Percentiles rank a stretch among this genome's conserved stretches.
Conservation (phyloP, 2,329 filamentous ascomycete species). For the Fusarium cyanostomum region DNA sequence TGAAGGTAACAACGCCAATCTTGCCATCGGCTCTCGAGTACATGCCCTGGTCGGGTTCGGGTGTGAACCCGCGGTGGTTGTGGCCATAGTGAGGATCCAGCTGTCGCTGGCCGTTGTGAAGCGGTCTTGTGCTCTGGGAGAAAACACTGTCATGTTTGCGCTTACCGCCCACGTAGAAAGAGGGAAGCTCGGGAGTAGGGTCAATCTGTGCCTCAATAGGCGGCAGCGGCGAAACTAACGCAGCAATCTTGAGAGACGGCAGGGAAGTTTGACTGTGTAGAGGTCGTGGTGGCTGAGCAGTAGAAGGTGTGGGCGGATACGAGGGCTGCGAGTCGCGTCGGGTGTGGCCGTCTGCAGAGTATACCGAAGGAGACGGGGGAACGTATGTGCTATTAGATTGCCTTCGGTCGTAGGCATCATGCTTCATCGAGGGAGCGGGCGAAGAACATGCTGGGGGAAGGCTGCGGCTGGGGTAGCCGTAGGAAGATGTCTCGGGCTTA, state of each 20-base stretch:
- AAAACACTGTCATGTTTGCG: conserved; percentile 52
- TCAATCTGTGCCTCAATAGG: conserved; percentile 50
- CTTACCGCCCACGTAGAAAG: conserved; percentile 47
- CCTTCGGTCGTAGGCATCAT: conserved; percentile 52
- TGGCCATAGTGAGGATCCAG: conserved; percentile 46
- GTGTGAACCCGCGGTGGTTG: conserved; percentile 35
- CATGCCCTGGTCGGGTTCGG: conserved; percentile 45
- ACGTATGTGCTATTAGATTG: conserved; percentile 48
- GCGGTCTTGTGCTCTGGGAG: conserved; percentile 43
- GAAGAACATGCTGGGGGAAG: conserved; percentile 46
- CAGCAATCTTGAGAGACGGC: conserved; percentile 51
- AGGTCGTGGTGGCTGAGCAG: conserved; percentile 40
- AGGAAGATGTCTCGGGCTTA: conserved; percentile 52
- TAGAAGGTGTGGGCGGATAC: conserved; percentile 42
- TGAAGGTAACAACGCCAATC: conserved; percentile 45
- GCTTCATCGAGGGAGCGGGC: conserved; percentile 44
- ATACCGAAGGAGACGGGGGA: conserved; percentile 52
- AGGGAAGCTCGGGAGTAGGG: conserved; percentile 40
- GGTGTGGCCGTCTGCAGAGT: conserved; percentile 43
- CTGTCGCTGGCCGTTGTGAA: conserved; percentile 52
- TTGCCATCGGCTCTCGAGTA: conserved; percentile 51
- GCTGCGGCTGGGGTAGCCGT: conserved; percentile 44
- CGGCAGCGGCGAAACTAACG: conserved; percentile 48
- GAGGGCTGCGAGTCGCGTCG: conserved; percentile 46
- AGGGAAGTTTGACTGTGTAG: conserved; percentile 41